A percentile compares a stretch with the other conserved stretches of the same genome.
Evolutionary conservation across 352 stramenopile species (phyloP).

Genomic region (Globisporangium nagaii): DNA sequence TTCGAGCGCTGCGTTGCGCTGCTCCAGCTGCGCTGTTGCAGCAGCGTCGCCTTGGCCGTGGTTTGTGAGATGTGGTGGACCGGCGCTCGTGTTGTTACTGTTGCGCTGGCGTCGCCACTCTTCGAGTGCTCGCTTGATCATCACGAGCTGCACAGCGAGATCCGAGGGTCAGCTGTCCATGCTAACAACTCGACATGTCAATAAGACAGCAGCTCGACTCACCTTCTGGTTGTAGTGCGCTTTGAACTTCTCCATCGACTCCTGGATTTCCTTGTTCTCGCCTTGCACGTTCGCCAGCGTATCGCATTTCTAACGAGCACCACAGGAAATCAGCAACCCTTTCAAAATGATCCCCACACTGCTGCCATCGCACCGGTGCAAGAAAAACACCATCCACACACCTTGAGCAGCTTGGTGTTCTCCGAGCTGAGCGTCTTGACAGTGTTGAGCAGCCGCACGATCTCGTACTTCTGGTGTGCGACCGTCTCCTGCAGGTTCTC

Average conservation of each 20-base stretch:
- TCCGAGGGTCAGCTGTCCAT: not conserved
- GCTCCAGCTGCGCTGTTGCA: not conserved
- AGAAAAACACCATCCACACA: conserved; percentile 13
- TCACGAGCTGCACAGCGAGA: conserved; percentile 48
- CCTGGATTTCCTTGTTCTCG: conserved; percentile 72
- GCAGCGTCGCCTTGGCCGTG: not conserved
- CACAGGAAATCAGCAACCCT: not conserved
- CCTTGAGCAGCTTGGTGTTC: conserved; percentile 81
- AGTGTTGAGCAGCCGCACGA: conserved; percentile 71
- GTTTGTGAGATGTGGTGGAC: not conserved
- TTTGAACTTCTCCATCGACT: conserved; percentile 85
- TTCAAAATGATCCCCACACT: not conserved
- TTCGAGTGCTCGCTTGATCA: conserved; percentile 87
- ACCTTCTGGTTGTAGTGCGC: conserved; percentile 86
- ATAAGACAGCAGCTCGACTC: not conserved
- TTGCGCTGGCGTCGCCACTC: conserved; percentile 76
- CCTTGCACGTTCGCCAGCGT: conserved; percentile 59
- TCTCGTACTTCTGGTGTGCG: conserved; percentile 75
- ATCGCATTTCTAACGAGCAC: conserved; percentile 60
- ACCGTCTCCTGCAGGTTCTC: conserved; percentile 53
- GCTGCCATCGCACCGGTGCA: not conserved
- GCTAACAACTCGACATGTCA: not conserved
- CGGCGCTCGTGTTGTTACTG: not conserved
- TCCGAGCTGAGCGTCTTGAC: conserved; percentile 83
- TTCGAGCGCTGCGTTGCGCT: conserved; percentile 18